phyloP scores from a whole-genome alignment of 2,329 filamentous ascomycete species.

The Fusarium proliferatum region DNA sequence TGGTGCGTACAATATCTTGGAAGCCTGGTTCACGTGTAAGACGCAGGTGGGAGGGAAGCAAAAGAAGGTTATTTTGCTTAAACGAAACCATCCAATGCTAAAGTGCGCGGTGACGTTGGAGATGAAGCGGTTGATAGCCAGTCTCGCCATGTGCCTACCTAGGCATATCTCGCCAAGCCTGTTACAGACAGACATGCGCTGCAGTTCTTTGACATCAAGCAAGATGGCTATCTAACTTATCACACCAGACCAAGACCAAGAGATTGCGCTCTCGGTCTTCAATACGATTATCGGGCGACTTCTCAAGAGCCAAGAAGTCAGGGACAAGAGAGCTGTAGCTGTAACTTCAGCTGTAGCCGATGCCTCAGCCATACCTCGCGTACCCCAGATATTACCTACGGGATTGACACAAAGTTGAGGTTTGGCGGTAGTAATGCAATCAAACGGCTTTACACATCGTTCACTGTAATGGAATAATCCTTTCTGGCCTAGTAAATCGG shows the following conservation, averaged over 20 bases:
- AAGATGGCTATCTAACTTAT: background rate
- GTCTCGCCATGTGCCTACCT: background rate
- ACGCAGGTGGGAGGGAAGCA: background rate
- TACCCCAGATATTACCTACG: conserved; percentile 12
- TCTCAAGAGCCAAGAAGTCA: conserved; percentile 7
- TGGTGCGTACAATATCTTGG: conserved; percentile 7
- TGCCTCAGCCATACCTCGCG: conserved; percentile 26
- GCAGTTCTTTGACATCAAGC: background rate
- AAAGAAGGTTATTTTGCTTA: conserved; percentile 11
- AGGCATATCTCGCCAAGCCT: conserved; percentile 19
- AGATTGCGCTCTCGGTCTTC: conserved; percentile 1
- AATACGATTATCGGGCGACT: background rate
- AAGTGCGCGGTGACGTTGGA: background rate
- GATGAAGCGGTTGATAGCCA: background rate
- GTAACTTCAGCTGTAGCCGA: background rate
- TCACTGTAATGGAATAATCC: conserved; percentile 33
- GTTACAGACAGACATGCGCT: conserved; percentile 26
- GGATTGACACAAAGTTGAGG: background rate
- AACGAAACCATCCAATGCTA: background rate
- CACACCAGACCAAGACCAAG: background rate
- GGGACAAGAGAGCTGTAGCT: background rate
- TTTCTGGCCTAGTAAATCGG: conserved; percentile 11
- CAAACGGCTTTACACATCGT: conserved; percentile 35
- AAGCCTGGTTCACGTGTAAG: conserved; percentile 14
- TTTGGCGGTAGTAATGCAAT: conserved; percentile 36